Evolutionary conservation across 1,139 yeast species (phyloP), one percentile per base, ranked within the genome.

Genomic region (Diutina mesorugosa): DNA sequence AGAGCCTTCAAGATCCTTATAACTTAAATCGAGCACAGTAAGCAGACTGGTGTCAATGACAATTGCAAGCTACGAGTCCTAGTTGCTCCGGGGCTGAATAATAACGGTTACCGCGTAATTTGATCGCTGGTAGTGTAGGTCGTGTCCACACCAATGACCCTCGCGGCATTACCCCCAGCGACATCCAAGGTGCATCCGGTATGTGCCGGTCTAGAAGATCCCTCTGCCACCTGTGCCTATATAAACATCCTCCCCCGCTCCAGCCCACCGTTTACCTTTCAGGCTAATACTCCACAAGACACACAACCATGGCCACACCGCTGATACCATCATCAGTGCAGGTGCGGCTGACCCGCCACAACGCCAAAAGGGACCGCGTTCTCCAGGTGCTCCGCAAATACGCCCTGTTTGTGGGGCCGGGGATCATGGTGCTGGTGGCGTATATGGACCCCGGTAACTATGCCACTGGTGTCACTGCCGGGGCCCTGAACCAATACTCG

Each of bases 331-430:
- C 41, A 4, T 9, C 41, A 6, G 14, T 35, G 14, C 14, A 12
- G 14, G 41, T 35, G 41, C 41, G 41, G 41, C 41, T 35, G n/a
- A 1, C 41, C 12, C 14, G n/a, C 10, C 41, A 5, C 10, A 35
- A 12, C 14, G 41, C 41, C 14, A 35, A 12, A 6, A 35, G 14
- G n/a, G 41, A 35, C 41, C 41, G 41, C 10, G 41, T 35, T 12
- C 41, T 35, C 41, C 41, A 35, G 26, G 47, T 45, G 30, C 58
- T 69, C 9, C 64, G 58, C 32, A 84, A 83, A 62, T 85, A 83
- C 63, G 68, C 76, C 55, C 71, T 78, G 41, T 87, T 85, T 10
- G 21, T 50, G 4, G 53, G 53, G 6, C 53, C 53, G 7, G 53
- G 53, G 14, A 9, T 50, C 8, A 50, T 50, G 53, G 53, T 50